These are phyloP conservation scores for Aspergillus amoenus DNA, from an alignment of 2,329 filamentous ascomycete genomes.

Conservation along the genomic window DNA sequence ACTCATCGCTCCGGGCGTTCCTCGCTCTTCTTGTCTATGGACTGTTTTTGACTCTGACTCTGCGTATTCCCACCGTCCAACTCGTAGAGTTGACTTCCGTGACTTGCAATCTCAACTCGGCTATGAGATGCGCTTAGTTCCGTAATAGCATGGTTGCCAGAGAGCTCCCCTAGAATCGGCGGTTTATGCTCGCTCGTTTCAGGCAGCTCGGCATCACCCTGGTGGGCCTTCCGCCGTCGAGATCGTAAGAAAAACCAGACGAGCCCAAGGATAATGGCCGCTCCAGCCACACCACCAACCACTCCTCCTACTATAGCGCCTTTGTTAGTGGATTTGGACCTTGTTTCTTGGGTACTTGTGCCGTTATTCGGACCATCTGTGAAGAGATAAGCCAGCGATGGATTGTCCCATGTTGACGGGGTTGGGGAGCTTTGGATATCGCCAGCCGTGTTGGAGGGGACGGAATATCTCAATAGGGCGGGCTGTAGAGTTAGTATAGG, in stretches of 20 bases:
- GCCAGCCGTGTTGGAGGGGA: constrained; percentile 5
- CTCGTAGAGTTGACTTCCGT: neutral
- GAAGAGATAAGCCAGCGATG: neutral
- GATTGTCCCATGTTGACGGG: constrained; percentile 5
- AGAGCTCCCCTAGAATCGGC: neutral
- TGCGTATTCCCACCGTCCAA: neutral
- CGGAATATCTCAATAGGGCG: constrained; percentile 4
- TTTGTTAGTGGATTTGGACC: neutral
- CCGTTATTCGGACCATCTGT: neutral
- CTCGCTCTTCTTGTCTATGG: no score
- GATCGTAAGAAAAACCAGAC: neutral
- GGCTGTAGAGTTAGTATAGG: constrained; percentile 3
- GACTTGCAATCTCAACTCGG: neutral
- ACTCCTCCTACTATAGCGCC: constrained; percentile 15
- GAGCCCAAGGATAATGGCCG: constrained; percentile 1
- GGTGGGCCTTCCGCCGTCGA: neutral
- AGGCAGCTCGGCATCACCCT: neutral
- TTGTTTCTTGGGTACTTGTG: no score
- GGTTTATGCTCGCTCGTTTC: neutral
- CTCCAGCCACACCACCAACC: constrained; percentile 14
- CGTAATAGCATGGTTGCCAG: neutral
- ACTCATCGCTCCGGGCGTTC: neutral
- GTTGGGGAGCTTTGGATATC: constrained; percentile 11
- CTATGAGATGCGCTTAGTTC: neutral
- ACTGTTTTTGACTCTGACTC: neutral